Conservation (phyloP, 2,329 filamentous ascomycete genomes). For the Colletotrichum lentis region DNA sequence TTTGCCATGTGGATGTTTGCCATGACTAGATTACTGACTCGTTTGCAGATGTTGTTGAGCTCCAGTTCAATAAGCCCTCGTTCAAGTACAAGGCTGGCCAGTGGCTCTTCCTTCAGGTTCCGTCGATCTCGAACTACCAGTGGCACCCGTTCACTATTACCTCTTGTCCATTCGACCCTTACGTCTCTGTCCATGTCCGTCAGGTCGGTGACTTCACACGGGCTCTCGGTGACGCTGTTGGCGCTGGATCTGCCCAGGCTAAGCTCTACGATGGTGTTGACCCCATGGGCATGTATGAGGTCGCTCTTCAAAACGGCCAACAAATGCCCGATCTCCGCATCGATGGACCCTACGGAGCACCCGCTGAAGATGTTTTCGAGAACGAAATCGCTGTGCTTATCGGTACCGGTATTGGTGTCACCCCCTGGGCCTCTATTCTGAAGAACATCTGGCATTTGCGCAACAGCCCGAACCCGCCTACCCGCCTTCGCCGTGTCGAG, state of each 20-base stretch:
- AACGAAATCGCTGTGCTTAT: slow-evolving; percentile 89
- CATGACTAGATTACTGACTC: slow-evolving; percentile 43
- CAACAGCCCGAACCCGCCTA: slow-evolving; percentile 86
- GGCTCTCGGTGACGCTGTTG: slow-evolving; percentile 93
- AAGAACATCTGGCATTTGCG: slow-evolving; percentile 99
- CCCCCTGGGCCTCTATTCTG: slow-evolving; percentile 84
- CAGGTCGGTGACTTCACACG: slow-evolving; percentile 97
- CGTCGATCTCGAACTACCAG: slow-evolving; percentile 85
- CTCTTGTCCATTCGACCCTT: slow-evolving; percentile 94
- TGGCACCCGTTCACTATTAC: slow-evolving; percentile 99
- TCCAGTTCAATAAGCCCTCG: slow-evolving; percentile 94
- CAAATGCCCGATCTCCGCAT: slow-evolving; percentile 90
- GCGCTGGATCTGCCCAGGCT: slow-evolving; percentile 84
- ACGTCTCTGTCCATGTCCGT: slow-evolving; percentile 91
- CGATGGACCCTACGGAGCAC: slow-evolving; percentile 95
- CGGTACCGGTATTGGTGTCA: slow-evolving; percentile 87
- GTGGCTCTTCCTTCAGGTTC: slow-evolving; percentile 96
- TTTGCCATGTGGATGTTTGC: slow-evolving; percentile 18
- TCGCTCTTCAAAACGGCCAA: slow-evolving; percentile 91
- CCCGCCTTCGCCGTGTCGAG: slow-evolving; percentile 89
- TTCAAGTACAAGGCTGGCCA: slow-evolving; percentile 99
- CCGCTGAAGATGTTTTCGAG: slow-evolving; percentile 95
- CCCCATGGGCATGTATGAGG: slow-evolving; percentile 96
- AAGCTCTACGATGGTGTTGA: slow-evolving; percentile 92
- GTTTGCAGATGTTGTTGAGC: slow-evolving; percentile 83